Conservation (phyloP, 2,329 filamentous ascomycete species). For the Fusarium nisikadoi region DNA sequence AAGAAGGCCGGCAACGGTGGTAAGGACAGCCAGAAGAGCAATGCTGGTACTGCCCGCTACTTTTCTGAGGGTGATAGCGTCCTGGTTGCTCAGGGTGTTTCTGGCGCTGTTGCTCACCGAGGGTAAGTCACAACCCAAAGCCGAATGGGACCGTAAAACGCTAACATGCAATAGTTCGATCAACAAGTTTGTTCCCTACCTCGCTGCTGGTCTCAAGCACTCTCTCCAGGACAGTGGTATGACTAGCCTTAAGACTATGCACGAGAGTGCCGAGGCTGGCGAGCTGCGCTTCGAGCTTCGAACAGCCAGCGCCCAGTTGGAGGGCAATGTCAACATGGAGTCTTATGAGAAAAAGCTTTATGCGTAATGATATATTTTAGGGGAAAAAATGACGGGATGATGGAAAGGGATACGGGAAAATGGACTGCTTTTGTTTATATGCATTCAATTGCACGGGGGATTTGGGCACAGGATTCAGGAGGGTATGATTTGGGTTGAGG, state of each 20-base stretch:
- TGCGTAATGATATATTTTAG: slow-evolving; percentile 66
- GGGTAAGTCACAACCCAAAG: slow-evolving; percentile 57
- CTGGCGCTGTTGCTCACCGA: slow-evolving; percentile 83
- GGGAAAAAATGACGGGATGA: slow-evolving; percentile 31
- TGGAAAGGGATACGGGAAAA: slow-evolving; percentile 25
- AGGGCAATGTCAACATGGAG: slow-evolving; percentile 98
- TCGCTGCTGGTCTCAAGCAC: slow-evolving; percentile 95
- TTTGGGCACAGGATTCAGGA: slow-evolving; percentile 31
- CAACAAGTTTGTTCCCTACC: slow-evolving; percentile 95
- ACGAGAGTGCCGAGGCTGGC: slow-evolving; percentile 77
- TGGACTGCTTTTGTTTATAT: slow-evolving; percentile 32
- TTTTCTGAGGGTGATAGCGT: slow-evolving; percentile 97
- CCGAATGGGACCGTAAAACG: not conserved
- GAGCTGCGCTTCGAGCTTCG: slow-evolving; percentile 91
- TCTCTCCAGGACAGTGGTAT: slow-evolving; percentile 95
- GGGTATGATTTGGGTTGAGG: slow-evolving; percentile 27
- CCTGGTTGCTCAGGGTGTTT: slow-evolving; percentile 95
- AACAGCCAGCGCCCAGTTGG: slow-evolving; percentile 92
- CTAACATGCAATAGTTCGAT: slow-evolving; percentile 71
- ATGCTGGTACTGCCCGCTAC: slow-evolving; percentile 96
- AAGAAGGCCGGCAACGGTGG: slow-evolving; percentile 86
- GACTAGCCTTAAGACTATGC: slow-evolving; percentile 80
- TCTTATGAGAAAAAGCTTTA: slow-evolving; percentile 99
- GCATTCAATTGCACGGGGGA: slow-evolving; percentile 35
- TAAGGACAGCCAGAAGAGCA: slow-evolving; percentile 81